Percentiles rank a stretch among this genome's conserved stretches.
phyloP scores from a whole-genome alignment of 148 eudicot genomes.

The Selenicereus undatus region DNA sequence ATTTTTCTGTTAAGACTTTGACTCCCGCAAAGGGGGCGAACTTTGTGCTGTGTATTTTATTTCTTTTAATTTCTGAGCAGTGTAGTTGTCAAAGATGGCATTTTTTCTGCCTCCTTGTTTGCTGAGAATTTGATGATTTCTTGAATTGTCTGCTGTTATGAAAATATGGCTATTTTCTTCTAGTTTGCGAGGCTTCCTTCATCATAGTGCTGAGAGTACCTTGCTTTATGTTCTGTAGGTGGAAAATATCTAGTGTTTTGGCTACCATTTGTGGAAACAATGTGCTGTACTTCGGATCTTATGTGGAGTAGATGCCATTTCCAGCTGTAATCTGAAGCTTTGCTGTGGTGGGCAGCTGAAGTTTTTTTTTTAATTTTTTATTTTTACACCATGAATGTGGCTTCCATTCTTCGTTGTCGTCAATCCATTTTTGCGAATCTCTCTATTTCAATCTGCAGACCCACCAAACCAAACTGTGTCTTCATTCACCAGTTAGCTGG shows the following conservation, averaged over 20 bases:
- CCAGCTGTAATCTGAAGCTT: not conserved
- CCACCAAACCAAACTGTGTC: conserved; percentile 9
- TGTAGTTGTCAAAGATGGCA: conserved; percentile 5
- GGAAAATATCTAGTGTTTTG: not conserved
- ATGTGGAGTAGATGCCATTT: not conserved
- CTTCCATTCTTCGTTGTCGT: conserved; percentile 10
- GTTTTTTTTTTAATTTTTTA: too few species aligned
- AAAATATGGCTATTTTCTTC: not conserved
- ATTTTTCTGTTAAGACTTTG: too few species aligned
- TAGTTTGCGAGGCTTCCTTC: not conserved
- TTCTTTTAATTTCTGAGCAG: not conserved
- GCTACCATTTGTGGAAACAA: not conserved
- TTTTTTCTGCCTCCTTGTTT: not conserved
- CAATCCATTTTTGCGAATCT: conserved; percentile 7
- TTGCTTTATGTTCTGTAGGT: not conserved
- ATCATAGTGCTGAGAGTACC: not conserved
- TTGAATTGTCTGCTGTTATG: not conserved
- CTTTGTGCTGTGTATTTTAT: not conserved
- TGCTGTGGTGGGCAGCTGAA: conserved; percentile 7
- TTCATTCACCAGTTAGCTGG: conserved; percentile 23
- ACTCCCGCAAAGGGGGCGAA: too few species aligned
- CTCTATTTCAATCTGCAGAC: conserved; percentile 9
- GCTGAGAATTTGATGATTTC: not conserved
- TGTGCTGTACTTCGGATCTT: not conserved
- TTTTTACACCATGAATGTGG: conserved; percentile 1